Evolutionary conservation across 2,329 filamentous ascomycete genomes (phyloP), one percentile per base, ranked within the genome.

Genomic region (Aspergillus brasiliensis): DNA sequence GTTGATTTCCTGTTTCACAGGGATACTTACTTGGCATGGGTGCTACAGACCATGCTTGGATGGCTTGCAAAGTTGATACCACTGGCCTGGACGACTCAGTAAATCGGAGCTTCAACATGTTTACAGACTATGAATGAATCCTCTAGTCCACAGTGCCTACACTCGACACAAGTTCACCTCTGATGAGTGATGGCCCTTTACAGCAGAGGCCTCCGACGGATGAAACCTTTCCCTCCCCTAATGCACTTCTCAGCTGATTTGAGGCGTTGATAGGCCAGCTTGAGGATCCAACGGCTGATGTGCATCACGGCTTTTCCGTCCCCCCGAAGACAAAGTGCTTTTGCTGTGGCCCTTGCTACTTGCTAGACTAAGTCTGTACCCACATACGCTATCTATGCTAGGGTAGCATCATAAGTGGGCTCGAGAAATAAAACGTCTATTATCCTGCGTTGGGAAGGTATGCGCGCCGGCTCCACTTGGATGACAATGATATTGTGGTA

Each of bases 261-360:
- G 4, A 31, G n/a, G n/a, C 25, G 23, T 25, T 55, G 38, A 55
- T 55, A 55, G 52, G 52, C 25, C 38, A 21, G n/a, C 23, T 8
- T 44, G 23, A 31, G 40, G 52, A 46, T 55, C 52, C 21, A 55
- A 55, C 52, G 52, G 52, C 52, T 31, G 25, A 28, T 46, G 44
- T 55, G 52, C 52, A 55, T 17, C 52, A 10, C 38, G 17, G 19
- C 25, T 21, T 28, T 40, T n/a, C 52, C 25, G 28, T 28, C 28
- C 25, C 28, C 25, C 23, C 46, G 38, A 55, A 38, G 44, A 31
- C 25, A 31, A 55, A 25, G 23, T 21, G 31, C 40, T 17, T 44
- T 44, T 31, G 17, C 23, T 17, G 25, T 49, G 25, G 52, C 44
- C 37, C 21, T 44, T 28, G 51, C 23, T n/a, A n/a, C n/a, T n/a